Conservation (phyloP, 2,329 filamentous ascomycete species). For the Phyllosticta citribraziliensis region DNA sequence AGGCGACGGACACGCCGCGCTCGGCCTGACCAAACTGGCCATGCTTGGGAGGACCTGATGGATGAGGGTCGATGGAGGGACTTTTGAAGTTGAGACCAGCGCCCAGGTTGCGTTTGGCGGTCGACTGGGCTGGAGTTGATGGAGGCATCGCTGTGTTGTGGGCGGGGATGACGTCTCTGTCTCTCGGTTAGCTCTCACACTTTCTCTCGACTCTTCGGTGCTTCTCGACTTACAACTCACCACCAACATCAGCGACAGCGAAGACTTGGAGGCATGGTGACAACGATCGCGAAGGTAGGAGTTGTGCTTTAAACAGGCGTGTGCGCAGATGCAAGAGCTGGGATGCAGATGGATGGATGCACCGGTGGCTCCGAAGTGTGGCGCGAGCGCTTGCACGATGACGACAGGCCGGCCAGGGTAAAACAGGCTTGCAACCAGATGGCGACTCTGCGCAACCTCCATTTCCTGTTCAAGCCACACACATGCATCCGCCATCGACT, state of each 20-base stretch:
- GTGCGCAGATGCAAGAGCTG: neutral
- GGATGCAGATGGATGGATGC: neutral
- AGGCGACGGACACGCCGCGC: slow-evolving; percentile 39
- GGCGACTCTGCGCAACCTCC: neutral
- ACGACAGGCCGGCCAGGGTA: slow-evolving; percentile 2
- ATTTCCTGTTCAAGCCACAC: neutral
- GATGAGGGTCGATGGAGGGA: slow-evolving; percentile 31
- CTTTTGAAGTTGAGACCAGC: slow-evolving; percentile 36
- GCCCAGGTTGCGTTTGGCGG: slow-evolving; percentile 27
- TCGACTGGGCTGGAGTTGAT: slow-evolving; percentile 14
- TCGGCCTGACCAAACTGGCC: slow-evolving; percentile 40
- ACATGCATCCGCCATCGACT: neutral
- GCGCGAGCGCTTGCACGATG: slow-evolving; percentile 6
- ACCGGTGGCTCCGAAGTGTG: neutral
- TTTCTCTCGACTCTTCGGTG: neutral
- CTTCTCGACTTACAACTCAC: neutral
- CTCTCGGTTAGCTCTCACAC: neutral
- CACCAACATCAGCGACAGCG: neutral
- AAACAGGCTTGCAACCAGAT: slow-evolving; percentile 6
- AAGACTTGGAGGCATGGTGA: slow-evolving; percentile 1
- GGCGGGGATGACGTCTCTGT: neutral
- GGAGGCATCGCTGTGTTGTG: neutral
- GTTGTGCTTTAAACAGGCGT: neutral
- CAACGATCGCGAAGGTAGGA: neutral
- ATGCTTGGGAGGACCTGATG: slow-evolving; percentile 36